These are phyloP conservation scores for Pycnococcus provasolii DNA, from an alignment of 139 green algal species.

Conservation along the genomic window DNA sequence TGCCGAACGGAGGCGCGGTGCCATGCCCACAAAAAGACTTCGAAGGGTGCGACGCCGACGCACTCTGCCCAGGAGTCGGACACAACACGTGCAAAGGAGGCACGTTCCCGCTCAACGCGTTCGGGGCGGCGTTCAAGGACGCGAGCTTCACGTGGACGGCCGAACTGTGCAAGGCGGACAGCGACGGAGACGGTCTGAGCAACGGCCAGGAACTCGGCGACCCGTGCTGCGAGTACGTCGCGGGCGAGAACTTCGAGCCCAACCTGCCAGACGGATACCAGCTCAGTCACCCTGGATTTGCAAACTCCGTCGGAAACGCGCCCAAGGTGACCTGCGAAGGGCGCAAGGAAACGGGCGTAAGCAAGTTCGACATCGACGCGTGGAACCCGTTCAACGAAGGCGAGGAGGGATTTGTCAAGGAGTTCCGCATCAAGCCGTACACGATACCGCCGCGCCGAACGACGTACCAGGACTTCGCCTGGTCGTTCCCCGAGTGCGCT, in stretches of 20 bases:
- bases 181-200: conserved; percentile 8
- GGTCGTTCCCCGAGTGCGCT: no score
- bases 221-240: conserved; percentile 1
- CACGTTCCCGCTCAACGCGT: conserved; percentile 3
- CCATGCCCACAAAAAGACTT: no score
- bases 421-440: no score
- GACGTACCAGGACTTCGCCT: no score
- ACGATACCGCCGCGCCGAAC: no score
- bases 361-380: no score
- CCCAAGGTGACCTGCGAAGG: no score
- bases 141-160: background rate
- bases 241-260: background rate
- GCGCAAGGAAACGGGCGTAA: no score
- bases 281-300: background rate
- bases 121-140: background rate
- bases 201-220: conserved; percentile 11
- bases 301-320: background rate
- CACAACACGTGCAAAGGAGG: conserved; percentile 17
- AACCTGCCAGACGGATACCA: background rate
- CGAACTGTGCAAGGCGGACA: conserved; percentile 6
- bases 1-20: no score
- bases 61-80: conserved; percentile 4
- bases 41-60: background rate
- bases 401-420: no score
- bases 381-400: no score